Evolutionary conservation across 2,329 filamentous ascomycete genomes (phyloP).

Genomic region (Aspergillus sclerotialis): DNA sequence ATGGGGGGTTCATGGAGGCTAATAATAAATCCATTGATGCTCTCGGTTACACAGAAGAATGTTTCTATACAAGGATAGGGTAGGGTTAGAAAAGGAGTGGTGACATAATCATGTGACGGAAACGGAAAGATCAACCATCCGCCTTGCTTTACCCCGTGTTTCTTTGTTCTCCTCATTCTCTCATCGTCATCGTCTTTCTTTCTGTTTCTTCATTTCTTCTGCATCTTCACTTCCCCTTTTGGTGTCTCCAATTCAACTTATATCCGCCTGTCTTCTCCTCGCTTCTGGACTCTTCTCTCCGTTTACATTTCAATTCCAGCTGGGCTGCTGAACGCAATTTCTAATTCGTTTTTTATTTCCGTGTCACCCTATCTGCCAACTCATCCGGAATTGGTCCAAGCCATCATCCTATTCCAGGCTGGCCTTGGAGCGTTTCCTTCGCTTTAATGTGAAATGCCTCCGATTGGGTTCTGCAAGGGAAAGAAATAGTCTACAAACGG

Average conservation of each 20-base stretch:
- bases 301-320: not conserved
- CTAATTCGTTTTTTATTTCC: too few species aligned
- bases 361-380: not conserved
- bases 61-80: too few species aligned
- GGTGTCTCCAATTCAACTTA: too few species aligned
- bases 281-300: too few species aligned
- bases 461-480: not conserved
- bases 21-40: too few species aligned
- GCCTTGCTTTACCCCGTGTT: too few species aligned
- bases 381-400: not conserved
- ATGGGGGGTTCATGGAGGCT: too few species aligned
- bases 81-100: too few species aligned
- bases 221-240: not conserved
- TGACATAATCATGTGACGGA: too few species aligned
- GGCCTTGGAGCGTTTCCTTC: not conserved
- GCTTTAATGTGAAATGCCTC: not conserved
- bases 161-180: too few species aligned
- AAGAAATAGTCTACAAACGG: not conserved
- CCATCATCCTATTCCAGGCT: not conserved
- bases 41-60: too few species aligned
- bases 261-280: conserved; percentile 3
- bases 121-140: too few species aligned
- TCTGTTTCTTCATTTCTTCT: not conserved
- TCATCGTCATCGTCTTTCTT: conserved; percentile 4
- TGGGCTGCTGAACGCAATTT: not conserved